Evolutionary conservation across 331 rosid genomes (phyloP).

Genomic region (Quercus phellos): DNA sequence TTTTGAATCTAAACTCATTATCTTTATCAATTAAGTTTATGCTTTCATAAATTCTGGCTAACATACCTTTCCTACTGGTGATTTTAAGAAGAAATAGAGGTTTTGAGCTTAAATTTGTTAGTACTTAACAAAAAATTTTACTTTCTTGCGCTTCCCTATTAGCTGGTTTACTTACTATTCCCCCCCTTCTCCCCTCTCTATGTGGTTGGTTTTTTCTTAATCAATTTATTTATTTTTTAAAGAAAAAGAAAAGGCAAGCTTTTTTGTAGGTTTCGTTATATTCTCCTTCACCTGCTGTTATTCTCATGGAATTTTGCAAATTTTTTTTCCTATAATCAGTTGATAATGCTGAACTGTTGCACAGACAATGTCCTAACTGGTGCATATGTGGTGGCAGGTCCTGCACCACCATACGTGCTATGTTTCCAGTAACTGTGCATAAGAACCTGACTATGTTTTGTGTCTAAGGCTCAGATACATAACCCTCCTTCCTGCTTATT

Average conservation of each 20-base stretch:
- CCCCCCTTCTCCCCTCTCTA: not conserved
- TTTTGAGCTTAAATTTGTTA: not conserved
- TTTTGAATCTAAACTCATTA: conserved; percentile 48
- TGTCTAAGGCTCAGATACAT: conserved; percentile 47
- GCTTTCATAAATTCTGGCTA: not conserved
- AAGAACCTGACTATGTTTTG: conserved; percentile 49
- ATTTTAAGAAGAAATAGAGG: not conserved
- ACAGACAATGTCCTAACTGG: conserved; percentile 55
- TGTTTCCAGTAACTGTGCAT: conserved; percentile 73
- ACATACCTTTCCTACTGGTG: not conserved
- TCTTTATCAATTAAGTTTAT: not conserved
- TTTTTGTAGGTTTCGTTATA: not conserved
- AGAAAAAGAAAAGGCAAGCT: not conserved
- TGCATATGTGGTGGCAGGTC: conserved; percentile 94
- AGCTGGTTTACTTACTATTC: not conserved
- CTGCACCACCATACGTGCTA: conserved; percentile 80
- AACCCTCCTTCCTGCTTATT: conserved; percentile 16
- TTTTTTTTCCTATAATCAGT: conserved; percentile 7
- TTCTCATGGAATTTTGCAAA: conserved; percentile 5
- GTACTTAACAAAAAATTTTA: not conserved
- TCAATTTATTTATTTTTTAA: too few relatives aligned
- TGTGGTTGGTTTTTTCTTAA: not conserved
- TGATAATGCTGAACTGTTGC: conserved; percentile 22
- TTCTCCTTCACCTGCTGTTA: not conserved
- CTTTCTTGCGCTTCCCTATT: not conserved